A percentile compares a stretch with the other conserved stretches of the same genome.
phyloP scores from a whole-genome alignment of 1,284 basidiomycete species.

The Athelia psychrophila region DNA sequence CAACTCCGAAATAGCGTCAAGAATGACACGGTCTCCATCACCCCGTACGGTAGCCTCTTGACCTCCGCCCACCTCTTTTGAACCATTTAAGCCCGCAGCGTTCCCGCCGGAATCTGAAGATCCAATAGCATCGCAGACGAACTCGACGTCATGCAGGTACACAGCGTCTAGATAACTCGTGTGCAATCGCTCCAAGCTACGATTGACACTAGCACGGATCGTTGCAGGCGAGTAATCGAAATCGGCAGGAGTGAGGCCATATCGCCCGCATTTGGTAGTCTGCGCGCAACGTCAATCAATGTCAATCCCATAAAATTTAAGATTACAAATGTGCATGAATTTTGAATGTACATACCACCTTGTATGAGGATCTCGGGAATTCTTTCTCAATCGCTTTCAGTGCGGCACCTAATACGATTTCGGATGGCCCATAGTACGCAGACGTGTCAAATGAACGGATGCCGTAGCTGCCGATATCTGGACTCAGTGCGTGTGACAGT shows the following conservation, averaged over 20 bases:
- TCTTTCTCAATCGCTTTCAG: constrained; percentile 62
- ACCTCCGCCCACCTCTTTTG: constrained; percentile 49
- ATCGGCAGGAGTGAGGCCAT: constrained; percentile 53
- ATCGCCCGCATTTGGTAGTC: constrained; percentile 96
- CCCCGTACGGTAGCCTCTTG: constrained; percentile 64
- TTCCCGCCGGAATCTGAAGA: constrained; percentile 55
- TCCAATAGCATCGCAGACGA: constrained; percentile 60
- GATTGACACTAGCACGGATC: constrained; percentile 69
- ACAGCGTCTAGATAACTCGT: constrained; percentile 85
- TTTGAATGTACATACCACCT: constrained; percentile 47
- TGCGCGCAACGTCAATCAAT: constrained; percentile 22
- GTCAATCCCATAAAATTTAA: not conserved
- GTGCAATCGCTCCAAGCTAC: constrained; percentile 72
- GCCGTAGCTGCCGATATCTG: constrained; percentile 63
- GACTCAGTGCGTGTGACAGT: not conserved
- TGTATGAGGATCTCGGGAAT: constrained; percentile 80
- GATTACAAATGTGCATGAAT: not conserved
- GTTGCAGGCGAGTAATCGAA: constrained; percentile 82
- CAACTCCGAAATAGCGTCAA: constrained; percentile 74
- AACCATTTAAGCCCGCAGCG: constrained; percentile 46
- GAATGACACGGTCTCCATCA: constrained; percentile 76
- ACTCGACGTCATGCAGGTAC: constrained; percentile 94
- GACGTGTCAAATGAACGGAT: constrained; percentile 91
- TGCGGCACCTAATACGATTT: constrained; percentile 82
- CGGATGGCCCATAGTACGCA: constrained; percentile 88